Evolutionary conservation across 2,329 filamentous ascomycete genomes (phyloP), one percentile per base, ranked within the genome.

Genomic region (Clarireedia monteithiana): DNA sequence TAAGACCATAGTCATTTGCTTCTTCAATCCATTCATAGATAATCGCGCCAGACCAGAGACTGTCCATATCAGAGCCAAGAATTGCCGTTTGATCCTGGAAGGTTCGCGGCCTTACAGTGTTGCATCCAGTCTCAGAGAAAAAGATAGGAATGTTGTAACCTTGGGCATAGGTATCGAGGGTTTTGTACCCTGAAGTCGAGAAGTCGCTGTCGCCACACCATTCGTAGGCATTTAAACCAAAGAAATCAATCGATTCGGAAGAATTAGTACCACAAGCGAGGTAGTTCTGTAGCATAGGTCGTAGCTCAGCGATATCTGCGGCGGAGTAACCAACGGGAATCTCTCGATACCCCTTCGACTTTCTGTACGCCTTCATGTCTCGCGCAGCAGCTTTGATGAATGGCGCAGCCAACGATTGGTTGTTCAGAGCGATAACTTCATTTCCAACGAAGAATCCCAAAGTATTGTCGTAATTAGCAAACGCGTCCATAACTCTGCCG

Each of bases 21-120:
- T 95, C 90, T 68, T 92, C 75, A 60, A 95, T 89, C 90, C 90
- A 95, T 69, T 95, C 89, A 72, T 95, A 95, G 62, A 95, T 78
- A 60, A 95, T 91, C 53, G 88, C 79, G 54, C 90, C 90, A 51
- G 87, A 91, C 83, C 72, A 84, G 64, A 79, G 79, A 56, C 77
- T 75, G 5, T 79, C 73, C 90, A 95, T 95, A 2, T 88, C 72
- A 0, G 77, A 63, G 45, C 88, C 86, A 64, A 94, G 86, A 63
- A 95, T 89, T 50, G 88, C 84, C 42, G 80, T 77, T 71, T 94
- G 88, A 67, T 95, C 86, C 24, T 77, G 76, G 67, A 88, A 90
- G 1, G 77, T 73, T 45, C 86, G 79, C 0, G 85, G 83, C 1
- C 73, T 72, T 1, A 77, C 76, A 5, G 74, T 77, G 68, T 88